Conservation (phyloP, 2,329 filamentous ascomycete species). For the Paecilomyces sp. region DNA sequence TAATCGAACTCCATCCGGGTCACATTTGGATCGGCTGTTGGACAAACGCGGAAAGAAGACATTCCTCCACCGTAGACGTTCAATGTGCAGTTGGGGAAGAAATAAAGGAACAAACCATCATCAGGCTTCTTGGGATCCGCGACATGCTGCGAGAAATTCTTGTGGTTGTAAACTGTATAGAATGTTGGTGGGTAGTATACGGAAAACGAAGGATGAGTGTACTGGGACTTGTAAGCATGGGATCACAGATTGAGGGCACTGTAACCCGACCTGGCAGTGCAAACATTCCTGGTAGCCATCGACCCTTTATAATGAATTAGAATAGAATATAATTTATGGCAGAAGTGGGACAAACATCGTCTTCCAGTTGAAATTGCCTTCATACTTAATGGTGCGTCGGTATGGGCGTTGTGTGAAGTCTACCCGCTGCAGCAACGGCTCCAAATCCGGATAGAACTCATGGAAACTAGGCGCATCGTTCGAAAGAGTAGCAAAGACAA, state of each 20-base stretch:
- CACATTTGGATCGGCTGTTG: constrained; percentile 42
- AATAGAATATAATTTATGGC: no score
- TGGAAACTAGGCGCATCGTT: constrained; percentile 42
- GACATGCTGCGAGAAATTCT: constrained; percentile 51
- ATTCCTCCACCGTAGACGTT: constrained; percentile 54
- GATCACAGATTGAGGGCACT: no score
- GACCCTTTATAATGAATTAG: constrained; percentile 26
- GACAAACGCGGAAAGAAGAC: constrained; percentile 50
- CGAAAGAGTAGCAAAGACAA: constrained; percentile 47
- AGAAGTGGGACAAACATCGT: constrained; percentile 38
- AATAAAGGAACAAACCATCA: constrained; percentile 51
- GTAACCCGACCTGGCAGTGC: constrained; percentile 35
- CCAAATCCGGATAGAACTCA: constrained; percentile 48
- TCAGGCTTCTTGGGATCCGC: constrained; percentile 47
- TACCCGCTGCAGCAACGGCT: constrained; percentile 41
- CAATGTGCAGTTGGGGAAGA: constrained; percentile 51
- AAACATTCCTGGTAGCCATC: constrained; percentile 54
- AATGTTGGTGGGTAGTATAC: constrained; percentile 49
- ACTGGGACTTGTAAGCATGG: constrained; percentile 20
- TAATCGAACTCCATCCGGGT: constrained; percentile 55
- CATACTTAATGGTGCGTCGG: constrained; percentile 47
- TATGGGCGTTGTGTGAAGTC: constrained; percentile 50
- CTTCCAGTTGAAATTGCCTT: constrained; percentile 54
- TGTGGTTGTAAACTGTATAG: constrained; percentile 48
- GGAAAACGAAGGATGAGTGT: constrained; percentile 51